phyloP scores from a whole-genome alignment of 2,329 filamentous ascomycete species.

The Apiospora phragmitis region DNA sequence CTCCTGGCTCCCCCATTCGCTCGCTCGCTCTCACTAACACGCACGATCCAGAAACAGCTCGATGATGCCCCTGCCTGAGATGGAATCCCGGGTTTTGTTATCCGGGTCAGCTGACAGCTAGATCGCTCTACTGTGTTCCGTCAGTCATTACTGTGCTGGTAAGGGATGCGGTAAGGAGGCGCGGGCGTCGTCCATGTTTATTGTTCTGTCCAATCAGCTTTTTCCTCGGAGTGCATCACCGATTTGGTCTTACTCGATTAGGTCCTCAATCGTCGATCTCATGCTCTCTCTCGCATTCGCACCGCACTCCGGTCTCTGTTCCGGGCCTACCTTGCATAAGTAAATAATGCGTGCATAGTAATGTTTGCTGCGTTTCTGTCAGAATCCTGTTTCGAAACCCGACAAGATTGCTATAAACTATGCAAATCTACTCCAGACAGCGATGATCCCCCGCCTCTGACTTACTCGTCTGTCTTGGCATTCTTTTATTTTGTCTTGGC shows the following conservation, averaged over 20 bases:
- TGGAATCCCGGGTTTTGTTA: neutral
- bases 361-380: neutral
- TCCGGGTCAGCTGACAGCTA: neutral
- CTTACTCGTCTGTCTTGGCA: neutral
- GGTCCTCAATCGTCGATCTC: neutral
- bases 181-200: neutral
- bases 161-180: neutral
- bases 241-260: neutral
- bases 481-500: neutral
- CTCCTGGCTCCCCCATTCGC: neutral
- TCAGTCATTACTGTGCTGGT: neutral
- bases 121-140: neutral
- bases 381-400: neutral
- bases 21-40: neutral
- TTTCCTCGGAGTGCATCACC: neutral
- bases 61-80: neutral
- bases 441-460: neutral
- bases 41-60: neutral
- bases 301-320: neutral
- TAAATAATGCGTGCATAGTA: neutral
- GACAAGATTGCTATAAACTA: neutral
- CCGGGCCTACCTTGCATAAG: neutral
- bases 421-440: neutral
- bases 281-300: neutral
- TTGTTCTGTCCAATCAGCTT: neutral